Base-by-base conservation (phyloP, 768 basidiomycete species). In the Mycena rosella region DNA sequence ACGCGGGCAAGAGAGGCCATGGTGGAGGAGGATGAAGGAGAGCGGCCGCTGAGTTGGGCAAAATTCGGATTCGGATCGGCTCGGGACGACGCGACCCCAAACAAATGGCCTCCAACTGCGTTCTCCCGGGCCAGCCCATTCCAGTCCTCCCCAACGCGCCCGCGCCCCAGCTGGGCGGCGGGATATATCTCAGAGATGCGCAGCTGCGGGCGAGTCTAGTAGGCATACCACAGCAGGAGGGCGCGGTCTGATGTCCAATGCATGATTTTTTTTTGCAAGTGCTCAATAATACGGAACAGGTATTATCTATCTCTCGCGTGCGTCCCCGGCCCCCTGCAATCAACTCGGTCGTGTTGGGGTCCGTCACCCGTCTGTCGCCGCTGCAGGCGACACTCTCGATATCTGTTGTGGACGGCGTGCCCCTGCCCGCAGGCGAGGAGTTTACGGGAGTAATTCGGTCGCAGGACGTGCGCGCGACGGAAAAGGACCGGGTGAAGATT, bases 401-500 rank as follows among this genome's bases (percentile, higher is more conserved):
- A 70, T 87, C 90, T 26, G 91, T 95, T 9, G 95, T 96, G 44
- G 95, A 98, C 73, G 95, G 92, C 18, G 83, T 92, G 17, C 94
- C 95, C 2, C 83, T 96, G 52, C 90, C 94, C 40, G 80, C 84
- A 10, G 93, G 94, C 30, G 95, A 96, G 76, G 96, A 97, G 72
- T 97, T 96, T 72, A 89, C 87, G 0, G 96, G 96, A 6, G 91
- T 97, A 24, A 94, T 98, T 70, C 89, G 96, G 36, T 83, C 86
- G 7, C 95, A 96, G 78, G 96, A 98, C 78, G 90, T 98, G 24
- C 82, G 96, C 60, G 92, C 93, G 15, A 96, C 95, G 2, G 95
- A 96, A 74, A 96, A 94, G 73, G 95, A 96, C 81, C 90, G 89
- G 73, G 88, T 96, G 65, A 95, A 93, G 80, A 93, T 96, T 66